Evolutionary conservation across 1,284 basidiomycete genomes (phyloP), one percentile per base, ranked within the genome.

Genomic region (Sanguinoderma infundibulare): DNA sequence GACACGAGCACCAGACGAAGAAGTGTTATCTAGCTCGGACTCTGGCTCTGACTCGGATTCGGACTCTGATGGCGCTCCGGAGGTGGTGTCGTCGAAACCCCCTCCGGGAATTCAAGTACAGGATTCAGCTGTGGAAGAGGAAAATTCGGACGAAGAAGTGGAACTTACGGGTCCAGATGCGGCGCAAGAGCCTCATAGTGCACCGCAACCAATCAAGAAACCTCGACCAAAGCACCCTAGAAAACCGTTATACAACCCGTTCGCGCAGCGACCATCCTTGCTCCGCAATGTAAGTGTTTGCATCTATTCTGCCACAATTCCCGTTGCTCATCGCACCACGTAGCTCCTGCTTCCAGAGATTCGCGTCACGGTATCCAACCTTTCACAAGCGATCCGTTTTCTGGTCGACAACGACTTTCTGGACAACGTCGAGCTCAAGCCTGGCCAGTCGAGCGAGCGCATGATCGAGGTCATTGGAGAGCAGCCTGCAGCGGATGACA

Each of bases 321-420:
- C n/a, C n/a, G n/a, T 17, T 32, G 36, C n/a, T 54, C n/a, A 30
- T 9, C 14, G 2, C 14, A 14, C 5, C 36, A 0, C 34, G 12
- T 69, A 95, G 89, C 78, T 98, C n/a, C 83, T 98, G 6, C 81
- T 91, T 22, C 92, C 91, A 12, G 96, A 98, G 71, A 95, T 98
- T 53, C 87, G 90, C 30, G 86, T 95, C 70, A 96, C 97, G 0
- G 84, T 98, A 5, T 95, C 94, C 2, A 96, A 98, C 74, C 81
- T 98, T 2, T 94, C 95, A 0, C 97, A 98, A 75, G 94, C 93
- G 2, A 93, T 98, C 69, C 89, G 88, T 35, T 99, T 98, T 75
- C 76, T 98, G 15, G 94, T 95, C 2, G 91, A 94, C 64, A 99
- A 99, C 69, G 88, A 95, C 70, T 96, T 97, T 78, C 79, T 99